Evolutionary conservation across 2,329 filamentous ascomycete genomes (phyloP).

Genomic region (Kalmusia sp.): DNA sequence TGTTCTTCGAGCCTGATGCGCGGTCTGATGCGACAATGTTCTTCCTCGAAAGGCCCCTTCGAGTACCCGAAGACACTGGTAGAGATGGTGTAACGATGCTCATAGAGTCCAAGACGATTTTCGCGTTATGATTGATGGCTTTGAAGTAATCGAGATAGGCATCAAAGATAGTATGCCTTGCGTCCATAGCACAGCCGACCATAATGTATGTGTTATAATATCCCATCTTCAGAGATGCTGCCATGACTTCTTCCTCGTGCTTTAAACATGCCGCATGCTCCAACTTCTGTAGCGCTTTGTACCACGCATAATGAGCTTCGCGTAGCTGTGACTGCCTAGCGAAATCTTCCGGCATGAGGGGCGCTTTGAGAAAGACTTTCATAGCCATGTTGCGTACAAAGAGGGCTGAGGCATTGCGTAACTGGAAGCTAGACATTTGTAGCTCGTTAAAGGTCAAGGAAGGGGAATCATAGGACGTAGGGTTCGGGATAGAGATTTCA

Average conservation of each 20-base stretch:
- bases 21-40: neutral
- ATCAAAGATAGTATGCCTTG: conserved; percentile 9
- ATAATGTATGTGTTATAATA: conserved; percentile 14
- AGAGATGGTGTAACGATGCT: neutral
- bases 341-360: conserved; percentile 7
- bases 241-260: conserved; percentile 12
- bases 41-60: neutral
- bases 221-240: conserved; percentile 14
- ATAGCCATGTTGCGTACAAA: conserved; percentile 13
- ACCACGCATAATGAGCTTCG: conserved; percentile 15
- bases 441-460: conserved; percentile 22
- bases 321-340: conserved; percentile 10
- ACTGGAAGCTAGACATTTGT: conserved; percentile 24
- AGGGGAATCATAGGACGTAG: conserved; percentile 7
- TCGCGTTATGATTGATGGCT: conserved; percentile 18
- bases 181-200: conserved; percentile 7
- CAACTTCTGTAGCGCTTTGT: conserved; percentile 8
- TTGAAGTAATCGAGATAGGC: conserved; percentile 16
- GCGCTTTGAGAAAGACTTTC: neutral
- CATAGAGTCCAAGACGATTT: conserved; percentile 17
- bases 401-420: conserved; percentile 28
- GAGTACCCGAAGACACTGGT: neutral
- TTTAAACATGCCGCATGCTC: conserved; percentile 7
- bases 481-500: conserved; percentile 10
- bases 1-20: neutral